Evolutionary conservation across 352 stramenopile genomes (phyloP).

Genomic region (Blastocystis sp.): DNA sequence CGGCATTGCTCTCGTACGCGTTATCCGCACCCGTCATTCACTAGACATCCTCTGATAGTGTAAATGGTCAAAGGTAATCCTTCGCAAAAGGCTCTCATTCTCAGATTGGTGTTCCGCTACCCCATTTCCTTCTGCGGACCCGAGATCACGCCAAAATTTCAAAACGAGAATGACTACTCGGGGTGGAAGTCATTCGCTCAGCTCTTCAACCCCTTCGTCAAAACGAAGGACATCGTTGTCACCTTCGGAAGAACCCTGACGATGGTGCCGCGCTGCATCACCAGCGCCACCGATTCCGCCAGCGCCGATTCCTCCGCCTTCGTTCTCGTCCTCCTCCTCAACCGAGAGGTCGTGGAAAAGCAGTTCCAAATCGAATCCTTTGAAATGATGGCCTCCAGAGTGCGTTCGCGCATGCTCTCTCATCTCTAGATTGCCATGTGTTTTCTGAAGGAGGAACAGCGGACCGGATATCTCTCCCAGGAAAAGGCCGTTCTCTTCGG

Average conservation of each 20-base stretch:
- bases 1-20: slow-evolving; percentile 44
- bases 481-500: slow-evolving; percentile 47
- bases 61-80: slow-evolving; percentile 41
- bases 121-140: slow-evolving; percentile 54
- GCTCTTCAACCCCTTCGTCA: slow-evolving; percentile 50
- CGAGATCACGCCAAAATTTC: slow-evolving; percentile 52
- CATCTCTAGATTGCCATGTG: slow-evolving; percentile 15
- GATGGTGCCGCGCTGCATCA: slow-evolving; percentile 41
- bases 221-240: slow-evolving; percentile 30
- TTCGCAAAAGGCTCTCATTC: not conserved
- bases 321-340: slow-evolving; percentile 31
- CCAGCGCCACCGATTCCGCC: not conserved
- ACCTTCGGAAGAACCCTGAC: not conserved
- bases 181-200: slow-evolving; percentile 56
- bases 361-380: slow-evolving; percentile 39
- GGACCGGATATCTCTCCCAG: slow-evolving; percentile 9
- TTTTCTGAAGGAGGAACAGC: slow-evolving; percentile 49
- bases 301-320: slow-evolving; percentile 3
- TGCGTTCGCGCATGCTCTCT: not conserved
- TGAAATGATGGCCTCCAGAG: slow-evolving; percentile 20
- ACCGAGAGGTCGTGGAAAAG: slow-evolving; percentile 18
- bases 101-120: slow-evolving; percentile 58
- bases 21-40: not conserved
- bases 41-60: slow-evolving; percentile 63
- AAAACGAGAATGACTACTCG: slow-evolving; percentile 41